These are phyloP conservation scores for Grifola frondosa DNA, from an alignment of 1,284 basidiomycete genomes.

Conservation along the genomic window DNA sequence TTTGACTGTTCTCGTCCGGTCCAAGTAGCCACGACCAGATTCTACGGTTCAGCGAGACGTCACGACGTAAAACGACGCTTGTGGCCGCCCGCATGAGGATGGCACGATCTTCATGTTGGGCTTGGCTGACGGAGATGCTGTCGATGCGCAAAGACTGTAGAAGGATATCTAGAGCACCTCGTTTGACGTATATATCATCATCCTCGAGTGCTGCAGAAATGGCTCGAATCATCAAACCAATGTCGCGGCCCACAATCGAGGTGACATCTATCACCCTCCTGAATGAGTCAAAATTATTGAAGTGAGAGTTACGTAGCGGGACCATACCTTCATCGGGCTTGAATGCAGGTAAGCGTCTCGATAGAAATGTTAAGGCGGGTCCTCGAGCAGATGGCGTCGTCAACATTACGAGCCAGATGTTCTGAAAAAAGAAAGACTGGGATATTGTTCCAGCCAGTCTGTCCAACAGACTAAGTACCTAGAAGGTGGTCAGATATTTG, in stretches of 20 bases:
- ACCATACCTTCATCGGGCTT: conserved; percentile 65
- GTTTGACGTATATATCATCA: conserved; percentile 83
- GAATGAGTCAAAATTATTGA: conserved; percentile 12
- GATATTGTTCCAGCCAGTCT: conserved; percentile 81
- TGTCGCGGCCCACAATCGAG: conserved; percentile 77
- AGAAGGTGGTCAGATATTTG: conserved; percentile 8
- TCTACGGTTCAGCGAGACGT: conserved; percentile 90
- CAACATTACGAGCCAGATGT: conserved; percentile 91
- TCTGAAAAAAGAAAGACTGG: conserved; percentile 90
- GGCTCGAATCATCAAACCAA: conserved; percentile 90
- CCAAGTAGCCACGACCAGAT: conserved; percentile 94
- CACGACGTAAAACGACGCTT: conserved; percentile 86
- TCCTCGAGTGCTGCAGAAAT: conserved; percentile 89
- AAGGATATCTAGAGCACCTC: conserved; percentile 81
- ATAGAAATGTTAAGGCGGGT: conserved; percentile 85
- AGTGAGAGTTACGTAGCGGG: conserved; percentile 6
- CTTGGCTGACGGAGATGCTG: conserved; percentile 66
- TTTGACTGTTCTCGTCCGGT: conserved; percentile 71
- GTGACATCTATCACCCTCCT: conserved; percentile 56
- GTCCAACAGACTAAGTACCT: conserved; percentile 86
- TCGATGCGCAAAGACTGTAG: conserved; percentile 74
- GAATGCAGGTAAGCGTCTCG: conserved; percentile 72
- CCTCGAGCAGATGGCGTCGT: conserved; percentile 87
- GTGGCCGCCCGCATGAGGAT: conserved; percentile 80
- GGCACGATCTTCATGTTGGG: conserved; percentile 61